Percentiles rank a stretch among this genome's conserved stretches.
Conservation (phyloP, 305 asterid genomes). For the Salvia sclarea region DNA sequence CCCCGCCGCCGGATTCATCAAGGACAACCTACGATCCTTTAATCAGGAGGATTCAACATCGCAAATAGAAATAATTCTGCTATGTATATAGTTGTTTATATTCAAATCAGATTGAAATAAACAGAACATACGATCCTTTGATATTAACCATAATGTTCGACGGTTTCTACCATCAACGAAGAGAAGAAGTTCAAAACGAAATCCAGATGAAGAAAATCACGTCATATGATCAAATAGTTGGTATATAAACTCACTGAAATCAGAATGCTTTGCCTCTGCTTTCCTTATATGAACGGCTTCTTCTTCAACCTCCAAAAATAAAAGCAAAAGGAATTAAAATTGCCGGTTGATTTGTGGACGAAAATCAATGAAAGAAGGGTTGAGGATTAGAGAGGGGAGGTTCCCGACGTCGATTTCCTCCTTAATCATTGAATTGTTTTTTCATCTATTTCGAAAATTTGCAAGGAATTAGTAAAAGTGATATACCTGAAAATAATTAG, state of each 20-base stretch:
- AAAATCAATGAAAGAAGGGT: slow-evolving; percentile 17
- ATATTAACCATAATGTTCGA: not conserved
- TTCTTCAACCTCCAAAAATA: slow-evolving; percentile 35
- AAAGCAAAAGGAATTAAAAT: not conserved
- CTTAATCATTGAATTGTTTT: not conserved
- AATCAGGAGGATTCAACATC: too few species aligned
- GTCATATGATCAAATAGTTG: not conserved
- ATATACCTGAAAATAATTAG: slow-evolving; percentile 15
- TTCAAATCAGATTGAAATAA: not conserved
- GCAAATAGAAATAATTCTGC: too few species aligned
- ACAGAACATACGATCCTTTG: too few species aligned
- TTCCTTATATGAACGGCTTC: slow-evolving; percentile 17
- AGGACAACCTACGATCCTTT: too few species aligned
- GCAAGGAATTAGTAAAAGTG: not conserved
- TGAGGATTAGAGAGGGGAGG: too few species aligned
- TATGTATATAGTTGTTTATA: too few species aligned
- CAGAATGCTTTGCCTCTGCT: slow-evolving; percentile 16
- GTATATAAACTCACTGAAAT: slow-evolving; percentile 29
- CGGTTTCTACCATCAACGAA: not conserved
- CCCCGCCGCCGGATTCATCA: slow-evolving; percentile 26
- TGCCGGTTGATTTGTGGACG: not conserved
- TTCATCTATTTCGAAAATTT: not conserved
- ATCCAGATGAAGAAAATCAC: not conserved
- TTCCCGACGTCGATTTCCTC: not conserved
- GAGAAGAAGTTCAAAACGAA: not conserved